Conservation (phyloP, 805 yeast species). For the Cyberlindnera petersonii region DNA sequence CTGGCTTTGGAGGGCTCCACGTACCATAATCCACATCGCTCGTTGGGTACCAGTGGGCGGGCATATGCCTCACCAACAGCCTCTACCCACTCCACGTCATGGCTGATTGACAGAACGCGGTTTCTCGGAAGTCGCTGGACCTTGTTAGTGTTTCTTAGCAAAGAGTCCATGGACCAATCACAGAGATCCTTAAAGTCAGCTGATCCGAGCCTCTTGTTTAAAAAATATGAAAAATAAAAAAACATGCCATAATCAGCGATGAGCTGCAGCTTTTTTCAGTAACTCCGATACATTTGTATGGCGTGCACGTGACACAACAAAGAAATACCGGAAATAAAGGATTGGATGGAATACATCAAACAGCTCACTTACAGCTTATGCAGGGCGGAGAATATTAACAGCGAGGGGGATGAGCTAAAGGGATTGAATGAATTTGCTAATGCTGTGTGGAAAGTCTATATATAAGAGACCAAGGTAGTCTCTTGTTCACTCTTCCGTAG, state of each 20-base stretch:
- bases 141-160: constrained; percentile 2
- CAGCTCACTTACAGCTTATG: too few relatives aligned
- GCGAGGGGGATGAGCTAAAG: too few relatives aligned
- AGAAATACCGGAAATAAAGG: constrained; percentile 10
- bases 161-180: constrained; percentile 1
- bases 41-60: constrained; percentile 62
- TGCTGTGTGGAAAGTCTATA: too few relatives aligned
- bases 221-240: too few relatives aligned
- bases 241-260: not conserved
- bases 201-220: too few relatives aligned
- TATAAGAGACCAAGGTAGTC: too few relatives aligned
- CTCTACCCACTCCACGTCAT: constrained; percentile 53
- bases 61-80: constrained; percentile 34
- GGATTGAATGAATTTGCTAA: too few relatives aligned
- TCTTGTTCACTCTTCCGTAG: too few relatives aligned
- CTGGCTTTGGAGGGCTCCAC: constrained; percentile 40
- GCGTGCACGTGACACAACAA: constrained; percentile 2
- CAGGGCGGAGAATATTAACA: too few relatives aligned
- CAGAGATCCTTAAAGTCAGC: too few relatives aligned
- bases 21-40: constrained; percentile 88
- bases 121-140: constrained; percentile 43
- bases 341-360: too few relatives aligned
- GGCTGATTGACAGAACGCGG: constrained; percentile 66
- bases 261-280: not conserved
- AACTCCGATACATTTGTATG: not conserved